phyloP scores from a whole-genome alignment of 331 rosid genomes.

The Quercus tomentella region DNA sequence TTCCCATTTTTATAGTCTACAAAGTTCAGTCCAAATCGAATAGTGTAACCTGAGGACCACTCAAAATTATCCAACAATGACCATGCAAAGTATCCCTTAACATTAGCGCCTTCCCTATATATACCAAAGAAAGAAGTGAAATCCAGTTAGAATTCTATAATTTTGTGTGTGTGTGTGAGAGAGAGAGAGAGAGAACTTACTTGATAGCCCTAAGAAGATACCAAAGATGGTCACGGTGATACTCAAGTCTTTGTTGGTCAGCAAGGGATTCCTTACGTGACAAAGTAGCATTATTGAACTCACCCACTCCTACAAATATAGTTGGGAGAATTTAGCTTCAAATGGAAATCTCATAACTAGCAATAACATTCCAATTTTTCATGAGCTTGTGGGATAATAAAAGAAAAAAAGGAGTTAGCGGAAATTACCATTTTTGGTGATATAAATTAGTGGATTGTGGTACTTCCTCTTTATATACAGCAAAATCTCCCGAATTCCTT shows the following conservation, averaged over 20 bases:
- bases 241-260: slow-evolving; percentile 33
- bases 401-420: background rate
- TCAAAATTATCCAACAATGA: background rate
- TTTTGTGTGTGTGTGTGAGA: too few relatives aligned
- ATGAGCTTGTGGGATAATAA: background rate
- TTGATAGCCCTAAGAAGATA: slow-evolving; percentile 29
- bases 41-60: background rate
- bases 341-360: background rate
- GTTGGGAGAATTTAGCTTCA: background rate
- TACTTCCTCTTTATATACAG: too few relatives aligned
- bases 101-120: background rate
- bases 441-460: too few relatives aligned
- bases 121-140: background rate
- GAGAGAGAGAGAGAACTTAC: slow-evolving; percentile 13
- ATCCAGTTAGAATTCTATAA: too few relatives aligned
- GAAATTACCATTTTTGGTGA: slow-evolving; percentile 60
- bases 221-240: slow-evolving; percentile 27
- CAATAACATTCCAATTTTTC: background rate
- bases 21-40: background rate
- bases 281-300: slow-evolving; percentile 39
- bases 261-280: slow-evolving; percentile 23
- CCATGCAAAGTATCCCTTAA: background rate
- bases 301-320: slow-evolving; percentile 35
- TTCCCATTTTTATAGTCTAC: background rate
- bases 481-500: too few relatives aligned